These are phyloP conservation scores for Solanum boliviense DNA, from an alignment of 257 asterid genomes.

Conservation along the genomic window DNA sequence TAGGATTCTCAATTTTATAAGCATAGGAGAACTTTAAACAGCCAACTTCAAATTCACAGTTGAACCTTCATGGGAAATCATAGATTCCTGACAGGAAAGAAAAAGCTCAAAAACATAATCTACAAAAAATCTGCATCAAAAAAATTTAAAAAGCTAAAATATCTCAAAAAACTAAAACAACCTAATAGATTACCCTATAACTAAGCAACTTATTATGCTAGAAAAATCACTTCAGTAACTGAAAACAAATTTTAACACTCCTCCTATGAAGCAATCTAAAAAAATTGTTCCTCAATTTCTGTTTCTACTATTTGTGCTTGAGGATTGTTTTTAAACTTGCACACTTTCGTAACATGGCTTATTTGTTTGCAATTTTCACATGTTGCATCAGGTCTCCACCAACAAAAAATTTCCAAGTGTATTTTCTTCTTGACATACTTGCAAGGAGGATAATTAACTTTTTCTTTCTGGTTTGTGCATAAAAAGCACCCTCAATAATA, in stretches of 20 bases:
- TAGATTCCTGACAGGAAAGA: neutral
- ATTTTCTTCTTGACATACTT: neutral
- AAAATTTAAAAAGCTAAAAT: neutral
- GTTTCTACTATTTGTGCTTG: neutral
- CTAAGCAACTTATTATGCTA: neutral
- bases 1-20: neutral
- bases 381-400: neutral
- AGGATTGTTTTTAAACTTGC: neutral
- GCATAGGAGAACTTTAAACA: neutral
- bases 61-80: neutral
- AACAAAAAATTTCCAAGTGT: neutral
- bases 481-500: neutral
- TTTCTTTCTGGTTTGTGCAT: neutral
- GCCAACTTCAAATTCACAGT: neutral
- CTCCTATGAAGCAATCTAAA: neutral
- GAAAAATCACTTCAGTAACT: neutral
- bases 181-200: neutral
- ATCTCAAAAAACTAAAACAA: neutral
- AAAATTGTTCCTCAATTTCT: neutral
- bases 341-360: neutral
- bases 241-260: neutral
- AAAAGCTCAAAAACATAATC: neutral
- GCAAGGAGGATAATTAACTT: neutral
- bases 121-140: neutral
- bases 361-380: neutral